Evolutionary conservation across 257 asterid genomes (phyloP).

Genomic region (Lavandula angustifolia): DNA sequence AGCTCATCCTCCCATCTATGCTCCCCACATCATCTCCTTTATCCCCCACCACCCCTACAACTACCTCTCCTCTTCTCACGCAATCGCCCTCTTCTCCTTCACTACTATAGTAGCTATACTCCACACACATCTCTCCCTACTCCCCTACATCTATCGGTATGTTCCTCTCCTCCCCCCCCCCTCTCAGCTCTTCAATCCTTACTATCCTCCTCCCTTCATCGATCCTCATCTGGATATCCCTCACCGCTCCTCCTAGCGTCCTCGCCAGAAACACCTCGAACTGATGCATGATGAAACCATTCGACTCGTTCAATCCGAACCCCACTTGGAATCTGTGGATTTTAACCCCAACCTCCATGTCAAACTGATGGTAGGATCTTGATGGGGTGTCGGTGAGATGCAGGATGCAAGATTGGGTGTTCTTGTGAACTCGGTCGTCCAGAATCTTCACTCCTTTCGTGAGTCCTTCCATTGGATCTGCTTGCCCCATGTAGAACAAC

Average conservation of each 20-base stretch:
- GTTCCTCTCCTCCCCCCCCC: slow-evolving; percentile 85
- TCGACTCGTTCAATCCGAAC: slow-evolving; percentile 60
- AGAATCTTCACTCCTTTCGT: slow-evolving; percentile 82
- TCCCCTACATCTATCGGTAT: slow-evolving; percentile 55
- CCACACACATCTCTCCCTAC: slow-evolving; percentile 47
- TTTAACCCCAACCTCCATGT: slow-evolving; percentile 42
- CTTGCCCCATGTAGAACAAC: slow-evolving; percentile 69
- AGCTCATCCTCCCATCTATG: slow-evolving; percentile 59
- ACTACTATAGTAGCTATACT: slow-evolving; percentile 56
- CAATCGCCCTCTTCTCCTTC: slow-evolving; percentile 59
- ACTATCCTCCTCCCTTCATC: slow-evolving; percentile 51
- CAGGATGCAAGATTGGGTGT: slow-evolving; percentile 62
- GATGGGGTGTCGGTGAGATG: slow-evolving; percentile 70
- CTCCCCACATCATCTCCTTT: slow-evolving; percentile 26
- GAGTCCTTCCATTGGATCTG: slow-evolving; percentile 79
- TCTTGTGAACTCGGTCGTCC: slow-evolving; percentile 69
- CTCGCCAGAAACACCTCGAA: slow-evolving; percentile 79
- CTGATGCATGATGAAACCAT: slow-evolving; percentile 71
- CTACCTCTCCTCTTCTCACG: slow-evolving; percentile 53
- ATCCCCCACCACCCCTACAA: slow-evolving; percentile 50
- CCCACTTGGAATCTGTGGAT: slow-evolving; percentile 69
- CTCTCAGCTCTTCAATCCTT: slow-evolving; percentile 74
- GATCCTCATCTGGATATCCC: slow-evolving; percentile 65
- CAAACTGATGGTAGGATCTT: slow-evolving; percentile 56
- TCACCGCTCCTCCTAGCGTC: slow-evolving; percentile 69